Evolutionary conservation across 2,329 filamentous ascomycete genomes (phyloP).

Genomic region (Fusarium marasasianum): DNA sequence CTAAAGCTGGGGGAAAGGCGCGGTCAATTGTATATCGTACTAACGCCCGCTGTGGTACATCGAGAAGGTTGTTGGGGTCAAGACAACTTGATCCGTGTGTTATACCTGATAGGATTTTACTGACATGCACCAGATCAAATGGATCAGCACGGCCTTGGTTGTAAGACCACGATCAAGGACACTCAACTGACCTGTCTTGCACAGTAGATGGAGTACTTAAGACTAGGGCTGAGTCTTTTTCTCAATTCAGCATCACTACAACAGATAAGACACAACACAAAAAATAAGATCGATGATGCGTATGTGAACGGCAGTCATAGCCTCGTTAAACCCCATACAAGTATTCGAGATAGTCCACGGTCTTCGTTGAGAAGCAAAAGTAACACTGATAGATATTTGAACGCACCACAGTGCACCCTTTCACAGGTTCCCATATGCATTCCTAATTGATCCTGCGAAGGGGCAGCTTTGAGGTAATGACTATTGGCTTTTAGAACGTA

Average conservation of each 20-base stretch:
- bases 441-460: neutral
- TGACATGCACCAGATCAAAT: slow-evolving; percentile 16
- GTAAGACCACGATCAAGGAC: slow-evolving; percentile 29
- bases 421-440: neutral
- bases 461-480: neutral
- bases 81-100: neutral
- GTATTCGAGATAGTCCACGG: neutral
- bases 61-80: slow-evolving; percentile 13
- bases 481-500: neutral
- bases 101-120: neutral
- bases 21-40: neutral
- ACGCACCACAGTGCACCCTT: neutral
- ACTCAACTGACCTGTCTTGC: neutral
- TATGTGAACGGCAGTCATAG: neutral
- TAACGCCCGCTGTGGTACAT: neutral
- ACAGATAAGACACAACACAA: neutral
- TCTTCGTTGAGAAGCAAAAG: neutral
- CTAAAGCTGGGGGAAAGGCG: neutral
- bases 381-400: neutral
- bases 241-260: neutral
- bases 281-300: neutral
- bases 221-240: neutral
- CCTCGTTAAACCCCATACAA: neutral
- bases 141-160: slow-evolving; percentile 31
- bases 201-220: neutral